Conservation (phyloP, 352 stramenopile species). For the Phytophthora niederhauseri region DNA sequence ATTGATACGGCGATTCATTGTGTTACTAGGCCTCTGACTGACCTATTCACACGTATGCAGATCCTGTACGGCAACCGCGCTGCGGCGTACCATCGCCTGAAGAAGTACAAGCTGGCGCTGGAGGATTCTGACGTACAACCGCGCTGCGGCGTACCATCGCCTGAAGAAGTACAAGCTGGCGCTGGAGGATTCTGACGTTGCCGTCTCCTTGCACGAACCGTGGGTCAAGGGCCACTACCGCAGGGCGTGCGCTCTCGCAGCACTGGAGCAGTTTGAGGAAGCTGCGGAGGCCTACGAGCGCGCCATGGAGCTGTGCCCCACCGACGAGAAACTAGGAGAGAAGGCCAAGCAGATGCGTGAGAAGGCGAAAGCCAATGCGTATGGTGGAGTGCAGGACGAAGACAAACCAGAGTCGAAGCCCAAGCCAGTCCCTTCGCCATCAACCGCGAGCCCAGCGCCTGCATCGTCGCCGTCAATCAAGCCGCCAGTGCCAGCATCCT, state of each 20-base stretch:
- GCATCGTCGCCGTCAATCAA: conserved; percentile 25
- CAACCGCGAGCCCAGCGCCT: conserved; percentile 11
- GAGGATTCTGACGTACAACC: conserved; percentile 76
- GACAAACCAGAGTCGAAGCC: conserved; percentile 16
- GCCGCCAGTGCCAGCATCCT: conserved; percentile 19
- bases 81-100: conserved; percentile 73
- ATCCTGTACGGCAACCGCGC: conserved; percentile 87
- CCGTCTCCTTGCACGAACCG: conserved; percentile 62
- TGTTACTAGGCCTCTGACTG: background rate
- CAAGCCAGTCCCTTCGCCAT: conserved; percentile 6
- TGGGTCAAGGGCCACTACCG: conserved; percentile 92
- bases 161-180: conserved; percentile 73
- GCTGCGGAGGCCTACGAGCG: conserved; percentile 71
- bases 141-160: conserved; percentile 73
- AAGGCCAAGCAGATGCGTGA: conserved; percentile 75
- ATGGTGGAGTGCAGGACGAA: background rate
- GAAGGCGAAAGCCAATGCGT: conserved; percentile 29
- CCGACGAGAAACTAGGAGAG: conserved; percentile 61
- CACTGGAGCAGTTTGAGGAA: conserved; percentile 65
- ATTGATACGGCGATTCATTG: background rate
- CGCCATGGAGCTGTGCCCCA: conserved; percentile 72
- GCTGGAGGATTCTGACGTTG: conserved; percentile 65
- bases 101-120: conserved; percentile 70
- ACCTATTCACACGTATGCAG: conserved; percentile 32
- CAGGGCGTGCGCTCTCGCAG: conserved; percentile 66